Percentiles rank a stretch among this genome's conserved stretches.
Conservation (phyloP, 176 grass and related monocot genomes). For the Carex scoparia region DNA sequence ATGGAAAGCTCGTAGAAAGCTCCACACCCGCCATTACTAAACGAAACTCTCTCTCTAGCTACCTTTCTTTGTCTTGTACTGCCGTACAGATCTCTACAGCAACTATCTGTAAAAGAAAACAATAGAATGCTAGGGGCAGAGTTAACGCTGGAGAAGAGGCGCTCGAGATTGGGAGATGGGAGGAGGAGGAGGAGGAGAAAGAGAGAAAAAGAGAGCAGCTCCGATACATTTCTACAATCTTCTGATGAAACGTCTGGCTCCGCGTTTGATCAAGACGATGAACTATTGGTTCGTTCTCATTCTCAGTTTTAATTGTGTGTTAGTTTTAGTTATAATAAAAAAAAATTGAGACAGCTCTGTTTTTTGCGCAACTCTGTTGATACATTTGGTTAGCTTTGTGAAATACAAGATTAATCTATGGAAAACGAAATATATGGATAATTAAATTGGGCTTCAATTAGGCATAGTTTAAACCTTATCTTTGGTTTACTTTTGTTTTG, state of each 20-base stretch:
- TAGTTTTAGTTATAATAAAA: not conserved
- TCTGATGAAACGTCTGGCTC: not conserved
- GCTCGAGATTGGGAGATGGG: constrained; percentile 2
- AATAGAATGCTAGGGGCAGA: constrained; percentile 16
- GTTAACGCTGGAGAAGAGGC: not conserved
- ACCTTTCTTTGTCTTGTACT: not conserved
- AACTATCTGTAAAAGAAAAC: not conserved
- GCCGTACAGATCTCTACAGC: not conserved
- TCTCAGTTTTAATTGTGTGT: not conserved
- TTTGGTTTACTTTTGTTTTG: not conserved
- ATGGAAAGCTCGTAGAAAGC: constrained; percentile 7
- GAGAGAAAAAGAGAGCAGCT: not conserved
- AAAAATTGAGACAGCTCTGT: not conserved
- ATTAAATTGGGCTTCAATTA: not conserved
- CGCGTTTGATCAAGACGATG: constrained; percentile 8
- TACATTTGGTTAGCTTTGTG: not conserved
- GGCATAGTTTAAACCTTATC: not conserved
- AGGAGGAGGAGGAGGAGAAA: constrained; percentile 9
- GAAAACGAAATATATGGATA: not conserved
- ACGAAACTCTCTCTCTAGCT: not conserved
- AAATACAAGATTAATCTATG: not conserved
- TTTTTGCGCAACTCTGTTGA: not conserved
- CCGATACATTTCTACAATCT: not conserved
- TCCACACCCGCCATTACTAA: constrained; percentile 20
- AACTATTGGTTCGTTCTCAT: constrained; percentile 12